phyloP scores from a whole-genome alignment of 306 rosid genomes.

The Cicer arietinum region DNA sequence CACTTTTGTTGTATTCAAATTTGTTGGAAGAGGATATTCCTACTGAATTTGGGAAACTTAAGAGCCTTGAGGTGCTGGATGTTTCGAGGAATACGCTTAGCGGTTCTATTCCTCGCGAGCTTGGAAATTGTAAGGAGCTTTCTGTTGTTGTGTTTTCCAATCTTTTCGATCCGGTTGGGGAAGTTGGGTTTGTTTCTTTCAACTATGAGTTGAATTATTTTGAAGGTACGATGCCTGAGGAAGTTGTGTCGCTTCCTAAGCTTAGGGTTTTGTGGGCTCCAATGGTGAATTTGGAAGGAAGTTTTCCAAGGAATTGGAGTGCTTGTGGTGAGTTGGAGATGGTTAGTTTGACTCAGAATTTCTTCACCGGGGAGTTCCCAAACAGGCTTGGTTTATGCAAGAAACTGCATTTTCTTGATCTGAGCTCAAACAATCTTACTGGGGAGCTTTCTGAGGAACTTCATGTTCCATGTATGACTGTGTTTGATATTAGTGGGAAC shows the following conservation, averaged over 20 bases:
- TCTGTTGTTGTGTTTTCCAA: constrained; percentile 84
- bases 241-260: constrained; percentile 66
- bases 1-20: constrained; percentile 74
- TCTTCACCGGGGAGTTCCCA: constrained; percentile 66
- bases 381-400: constrained; percentile 60
- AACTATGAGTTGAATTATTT: constrained; percentile 74
- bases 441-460: constrained; percentile 66
- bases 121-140: constrained; percentile 72
- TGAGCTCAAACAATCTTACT: constrained; percentile 67
- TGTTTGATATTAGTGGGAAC: constrained; percentile 83
- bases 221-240: constrained; percentile 71
- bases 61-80: constrained; percentile 72
- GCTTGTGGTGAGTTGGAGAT: constrained; percentile 71
- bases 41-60: constrained; percentile 63
- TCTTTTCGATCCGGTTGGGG: constrained; percentile 58
- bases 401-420: constrained; percentile 72
- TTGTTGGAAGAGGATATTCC: constrained; percentile 75
- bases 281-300: constrained; percentile 67
- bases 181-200: constrained; percentile 38
- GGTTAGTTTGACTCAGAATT: constrained; percentile 78
- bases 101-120: constrained; percentile 63
- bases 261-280: constrained; percentile 89
- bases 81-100: constrained; percentile 87
- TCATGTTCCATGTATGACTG: constrained; percentile 72
- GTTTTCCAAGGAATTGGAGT: constrained; percentile 67